Percentiles rank a stretch among this genome's conserved stretches.
phyloP scores from a whole-genome alignment of 768 basidiomycete genomes.

The Kwoniella europaea region DNA sequence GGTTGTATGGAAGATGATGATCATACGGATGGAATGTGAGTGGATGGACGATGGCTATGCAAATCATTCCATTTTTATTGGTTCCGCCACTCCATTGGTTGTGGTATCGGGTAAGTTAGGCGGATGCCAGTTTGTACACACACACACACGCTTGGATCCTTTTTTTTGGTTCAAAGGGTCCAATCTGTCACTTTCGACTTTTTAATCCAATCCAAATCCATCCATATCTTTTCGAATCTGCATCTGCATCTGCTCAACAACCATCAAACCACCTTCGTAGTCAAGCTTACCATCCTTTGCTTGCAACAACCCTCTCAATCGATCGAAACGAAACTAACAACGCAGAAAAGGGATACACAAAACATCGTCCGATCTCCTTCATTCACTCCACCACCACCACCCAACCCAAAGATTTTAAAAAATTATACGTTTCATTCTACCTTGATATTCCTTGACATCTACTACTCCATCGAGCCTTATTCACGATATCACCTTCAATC shows the following conservation, averaged over 20 bases:
- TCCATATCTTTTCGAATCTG: neutral
- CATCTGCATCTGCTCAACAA: neutral
- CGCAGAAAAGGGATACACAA: neutral
- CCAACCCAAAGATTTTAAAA: too few species aligned
- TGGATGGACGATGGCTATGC: neutral
- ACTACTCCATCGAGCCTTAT: neutral
- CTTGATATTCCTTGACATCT: too few species aligned
- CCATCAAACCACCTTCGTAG: neutral
- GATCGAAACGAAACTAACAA: neutral
- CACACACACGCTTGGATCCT: neutral
- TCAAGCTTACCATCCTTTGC: neutral
- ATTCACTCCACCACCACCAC: neutral
- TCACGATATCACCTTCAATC: conserved; percentile 2
- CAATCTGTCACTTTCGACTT: neutral
- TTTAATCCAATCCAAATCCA: neutral
- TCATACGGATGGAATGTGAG: neutral
- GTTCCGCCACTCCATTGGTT: neutral
- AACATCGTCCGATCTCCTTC: neutral
- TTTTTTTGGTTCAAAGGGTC: neutral
- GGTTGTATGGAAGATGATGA: neutral
- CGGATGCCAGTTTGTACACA: neutral
- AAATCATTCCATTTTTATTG: conserved; percentile 5
- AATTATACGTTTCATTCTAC: neutral
- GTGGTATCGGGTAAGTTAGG: conserved; percentile 6
- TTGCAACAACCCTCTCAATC: neutral